phyloP scores from a whole-genome alignment of 805 yeast genomes.

The Sugiyamaella valdiviana region DNA sequence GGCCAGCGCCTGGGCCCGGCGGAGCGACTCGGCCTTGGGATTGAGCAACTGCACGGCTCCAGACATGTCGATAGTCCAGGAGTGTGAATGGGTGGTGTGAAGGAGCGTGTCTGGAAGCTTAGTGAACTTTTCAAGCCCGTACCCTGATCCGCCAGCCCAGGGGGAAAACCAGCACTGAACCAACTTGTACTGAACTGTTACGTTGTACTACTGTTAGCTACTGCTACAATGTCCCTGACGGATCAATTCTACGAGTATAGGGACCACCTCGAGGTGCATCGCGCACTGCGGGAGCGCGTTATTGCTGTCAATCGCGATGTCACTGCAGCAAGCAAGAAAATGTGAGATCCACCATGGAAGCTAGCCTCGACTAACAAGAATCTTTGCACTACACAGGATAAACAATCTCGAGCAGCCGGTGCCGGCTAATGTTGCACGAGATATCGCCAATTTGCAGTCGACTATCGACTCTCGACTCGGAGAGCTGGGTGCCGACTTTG shows the following conservation, averaged over 20 bases:
- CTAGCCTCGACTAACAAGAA: not conserved
- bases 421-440: not conserved
- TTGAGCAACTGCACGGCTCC: constrained; percentile 68
- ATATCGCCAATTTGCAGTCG: not conserved
- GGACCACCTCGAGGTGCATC: constrained; percentile 22
- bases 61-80: constrained; percentile 14
- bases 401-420: not conserved
- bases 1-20: constrained; percentile 91
- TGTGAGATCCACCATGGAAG: constrained; percentile 13
- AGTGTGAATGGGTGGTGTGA: not conserved
- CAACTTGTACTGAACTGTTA: not conserved
- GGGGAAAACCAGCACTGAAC: not conserved
- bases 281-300: constrained; percentile 33
- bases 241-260: constrained; percentile 4
- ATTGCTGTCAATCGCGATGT: constrained; percentile 36
- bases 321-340: constrained; percentile 36
- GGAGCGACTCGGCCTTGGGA: constrained; percentile 95
- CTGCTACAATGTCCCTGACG: not conserved
- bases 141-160: not conserved
- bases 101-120: not conserved
- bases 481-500: constrained; percentile 7
- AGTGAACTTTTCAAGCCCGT: not conserved
- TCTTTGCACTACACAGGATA: constrained; percentile 3
- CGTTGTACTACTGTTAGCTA: no score
- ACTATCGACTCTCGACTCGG: constrained; percentile 4